A percentile compares a stretch with the other conserved stretches of the same genome.
Evolutionary conservation across 1,284 basidiomycete genomes (phyloP).

Genomic region (Boletus nobilissimus): DNA sequence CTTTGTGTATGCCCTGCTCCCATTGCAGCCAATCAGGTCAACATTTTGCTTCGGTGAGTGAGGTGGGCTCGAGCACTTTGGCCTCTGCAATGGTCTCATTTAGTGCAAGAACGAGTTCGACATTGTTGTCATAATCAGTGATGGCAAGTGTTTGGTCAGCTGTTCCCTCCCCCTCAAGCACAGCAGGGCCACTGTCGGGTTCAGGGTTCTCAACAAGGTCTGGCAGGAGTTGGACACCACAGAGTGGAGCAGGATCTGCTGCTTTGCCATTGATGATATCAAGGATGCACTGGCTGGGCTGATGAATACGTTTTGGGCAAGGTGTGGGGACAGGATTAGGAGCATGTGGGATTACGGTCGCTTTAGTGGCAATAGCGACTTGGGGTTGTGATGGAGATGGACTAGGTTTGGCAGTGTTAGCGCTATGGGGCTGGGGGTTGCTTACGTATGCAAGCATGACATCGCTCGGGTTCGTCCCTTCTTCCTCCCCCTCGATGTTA

Average conservation of each 20-base stretch:
- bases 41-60: neutral
- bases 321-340: neutral
- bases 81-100: neutral
- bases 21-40: neutral
- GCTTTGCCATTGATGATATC: conserved; percentile 6
- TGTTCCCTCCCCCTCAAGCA: neutral
- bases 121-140: neutral
- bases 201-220: neutral
- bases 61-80: neutral
- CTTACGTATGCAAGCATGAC: neutral
- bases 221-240: neutral
- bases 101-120: neutral
- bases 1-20: neutral
- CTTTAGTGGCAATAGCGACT: neutral
- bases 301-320: neutral
- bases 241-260: neutral
- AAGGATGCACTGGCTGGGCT: neutral
- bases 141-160: neutral
- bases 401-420: neutral
- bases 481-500: neutral
- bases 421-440: neutral
- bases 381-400: neutral
- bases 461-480: neutral
- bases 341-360: neutral
- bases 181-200: neutral